Base-by-base conservation (phyloP, 2,329 filamentous ascomycete genomes). In the Amauroascus niger region DNA sequence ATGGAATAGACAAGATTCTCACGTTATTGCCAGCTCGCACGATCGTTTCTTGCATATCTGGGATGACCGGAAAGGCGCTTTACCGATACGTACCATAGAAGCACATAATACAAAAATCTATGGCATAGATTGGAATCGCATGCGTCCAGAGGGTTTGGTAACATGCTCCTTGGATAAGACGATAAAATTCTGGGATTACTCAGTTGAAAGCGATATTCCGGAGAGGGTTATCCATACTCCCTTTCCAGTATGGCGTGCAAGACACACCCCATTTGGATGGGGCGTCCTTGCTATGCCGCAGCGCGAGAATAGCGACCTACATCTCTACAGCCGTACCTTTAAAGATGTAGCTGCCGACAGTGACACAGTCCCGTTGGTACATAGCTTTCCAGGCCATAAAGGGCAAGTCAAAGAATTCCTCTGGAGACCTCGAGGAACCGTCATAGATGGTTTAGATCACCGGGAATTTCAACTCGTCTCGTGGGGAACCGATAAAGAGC, bases 71-170 rank as follows among this genome's bases (percentile, higher is more conserved):
- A 87, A 85, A 64, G 82, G 88, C 0, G 84, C 86, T 2, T 78
- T 82, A 55, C 89, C 90, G 4, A 71, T 96, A 41, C 83, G 83
- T 56, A 91, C 88, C 14, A 94, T 96, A 58, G 83, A 84, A 64
- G 91, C 90, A 0, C 90, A 96, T 63, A 82, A 81, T 30, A 95
- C 89, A 35, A 96, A 95, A 69, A 95, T 96, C 56, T 96, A 96
- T 65, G 91, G 91, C 26, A 76, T 96, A 32, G 91, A 96, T 69
- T 96, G 91, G 91, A 94, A 94, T 65, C 81, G 91, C 49, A 85
- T 84, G 11, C 77, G 83, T 46, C 71, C 81, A 1, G 84, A 81
- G 8, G 83, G 82, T 33, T 75, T 96, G 49, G 82, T 88, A 5
- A 96, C 90, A 2, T 96, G 90, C 68, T 95, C 90, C 1, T 74